A percentile compares a stretch with the other conserved stretches of the same genome.
These are phyloP conservation scores for Zygosaccharomyces sapae DNA, from an alignment of 1,139 yeast genomes.

Conservation along the genomic window DNA sequence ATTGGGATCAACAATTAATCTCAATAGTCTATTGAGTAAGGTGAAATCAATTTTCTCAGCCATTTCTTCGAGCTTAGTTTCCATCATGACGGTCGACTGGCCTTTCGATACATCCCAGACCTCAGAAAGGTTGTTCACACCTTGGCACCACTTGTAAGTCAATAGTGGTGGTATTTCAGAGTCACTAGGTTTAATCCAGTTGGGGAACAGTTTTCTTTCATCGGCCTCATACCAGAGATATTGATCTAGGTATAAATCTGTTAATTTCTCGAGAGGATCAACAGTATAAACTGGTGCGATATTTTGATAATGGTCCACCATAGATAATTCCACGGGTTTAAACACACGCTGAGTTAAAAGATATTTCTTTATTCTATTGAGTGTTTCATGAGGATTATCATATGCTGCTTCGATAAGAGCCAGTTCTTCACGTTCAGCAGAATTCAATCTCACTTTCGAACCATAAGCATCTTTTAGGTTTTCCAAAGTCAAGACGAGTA, in stretches of 20 bases:
- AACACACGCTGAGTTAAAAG: slow-evolving; percentile 86
- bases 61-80: slow-evolving; percentile 63
- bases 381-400: slow-evolving; percentile 92
- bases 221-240: slow-evolving; percentile 96
- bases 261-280: slow-evolving; percentile 90
- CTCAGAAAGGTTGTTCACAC: slow-evolving; percentile 71
- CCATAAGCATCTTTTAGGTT: slow-evolving; percentile 76
- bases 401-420: slow-evolving; percentile 94
- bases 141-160: slow-evolving; percentile 94
- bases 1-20: slow-evolving; percentile 81
- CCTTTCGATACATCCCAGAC: slow-evolving; percentile 80
- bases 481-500: slow-evolving; percentile 84
- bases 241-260: slow-evolving; percentile 94
- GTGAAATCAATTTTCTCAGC: slow-evolving; percentile 88
- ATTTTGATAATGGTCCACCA: slow-evolving; percentile 88
- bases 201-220: slow-evolving; percentile 80
- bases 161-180: slow-evolving; percentile 88
- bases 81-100: slow-evolving; percentile 75
- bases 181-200: slow-evolving; percentile 95
- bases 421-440: slow-evolving; percentile 85
- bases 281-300: slow-evolving; percentile 81
- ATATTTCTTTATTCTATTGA: slow-evolving; percentile 77
- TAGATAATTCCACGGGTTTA: slow-evolving; percentile 80
- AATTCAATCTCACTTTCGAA: slow-evolving; percentile 79
- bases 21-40: slow-evolving; percentile 69